phyloP scores from a whole-genome alignment of 106 monocot genomes.

The Posidonia australis region DNA sequence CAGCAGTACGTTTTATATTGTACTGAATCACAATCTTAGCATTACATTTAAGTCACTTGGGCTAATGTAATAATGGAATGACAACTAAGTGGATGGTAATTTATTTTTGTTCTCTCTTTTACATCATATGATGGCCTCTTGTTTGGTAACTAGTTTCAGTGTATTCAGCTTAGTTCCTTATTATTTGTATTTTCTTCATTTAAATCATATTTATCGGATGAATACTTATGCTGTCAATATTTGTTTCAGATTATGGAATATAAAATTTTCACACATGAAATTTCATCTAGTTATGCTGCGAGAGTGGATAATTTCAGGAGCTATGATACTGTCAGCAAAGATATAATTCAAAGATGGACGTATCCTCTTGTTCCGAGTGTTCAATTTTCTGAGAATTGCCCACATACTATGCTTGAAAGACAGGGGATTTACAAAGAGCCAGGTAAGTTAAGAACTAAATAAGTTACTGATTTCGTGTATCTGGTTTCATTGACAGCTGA shows the following conservation, averaged over 20 bases:
- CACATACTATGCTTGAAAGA: conserved; percentile 48
- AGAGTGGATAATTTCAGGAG: conserved; percentile 93
- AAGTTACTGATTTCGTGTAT: background rate
- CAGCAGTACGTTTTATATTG: too few relatives aligned
- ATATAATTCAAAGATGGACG: conserved; percentile 87
- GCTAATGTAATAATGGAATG: too few relatives aligned
- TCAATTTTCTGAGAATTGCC: conserved; percentile 41
- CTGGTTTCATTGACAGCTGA: too few relatives aligned
- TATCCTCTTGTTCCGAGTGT: conserved; percentile 91
- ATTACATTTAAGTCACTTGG: too few relatives aligned
- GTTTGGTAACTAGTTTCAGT: background rate
- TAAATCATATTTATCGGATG: background rate
- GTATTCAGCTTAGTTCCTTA: background rate
- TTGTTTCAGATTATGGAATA: conserved; percentile 87
- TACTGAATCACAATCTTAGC: too few relatives aligned
- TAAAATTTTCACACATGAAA: conserved; percentile 94
- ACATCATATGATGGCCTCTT: background rate
- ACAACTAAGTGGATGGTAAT: too few relatives aligned
- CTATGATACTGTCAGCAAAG: conserved; percentile 94
- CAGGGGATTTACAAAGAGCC: conserved; percentile 73
- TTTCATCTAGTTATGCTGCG: conserved; percentile 83
- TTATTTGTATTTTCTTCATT: background rate
- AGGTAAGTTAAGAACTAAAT: conserved; percentile 36
- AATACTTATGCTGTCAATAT: background rate
- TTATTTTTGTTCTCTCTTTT: too few relatives aligned